Conservation (phyloP, 176 grass and related monocot genomes). For the Avena eriantha region DNA sequence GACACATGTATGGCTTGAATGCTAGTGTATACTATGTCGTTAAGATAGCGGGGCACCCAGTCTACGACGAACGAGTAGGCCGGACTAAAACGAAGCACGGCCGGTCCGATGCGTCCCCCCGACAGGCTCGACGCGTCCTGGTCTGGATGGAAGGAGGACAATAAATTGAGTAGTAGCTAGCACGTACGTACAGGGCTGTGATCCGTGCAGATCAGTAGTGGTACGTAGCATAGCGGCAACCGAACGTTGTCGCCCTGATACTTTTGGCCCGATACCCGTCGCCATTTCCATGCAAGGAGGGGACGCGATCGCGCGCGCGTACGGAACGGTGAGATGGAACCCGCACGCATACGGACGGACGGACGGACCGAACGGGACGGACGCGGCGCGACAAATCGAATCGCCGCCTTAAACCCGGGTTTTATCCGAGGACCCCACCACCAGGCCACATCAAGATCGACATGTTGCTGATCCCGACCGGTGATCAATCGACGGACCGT, state of each 20-base stretch:
- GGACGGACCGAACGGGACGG: neutral
- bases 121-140: neutral
- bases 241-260: neutral
- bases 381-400: slow-evolving; percentile 45
- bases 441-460: neutral
- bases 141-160: neutral
- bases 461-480: neutral
- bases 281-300: neutral
- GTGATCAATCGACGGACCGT: neutral
- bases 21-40: too few species aligned
- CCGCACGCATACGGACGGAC: too few species aligned
- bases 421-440: neutral
- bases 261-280: neutral
- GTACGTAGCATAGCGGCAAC: neutral
- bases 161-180: neutral
- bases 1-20: too few species aligned
- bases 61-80: neutral
- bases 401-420: slow-evolving; percentile 2
- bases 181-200: too few species aligned
- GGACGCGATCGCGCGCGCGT: too few species aligned
- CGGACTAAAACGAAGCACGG: neutral
- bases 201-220: too few species aligned
- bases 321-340: too few species aligned
- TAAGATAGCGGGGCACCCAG: too few species aligned
- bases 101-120: neutral